Evolutionary conservation across 495 filamentous ascomycete species (phyloP).

Genomic region (Sordaria brevicollis): DNA sequence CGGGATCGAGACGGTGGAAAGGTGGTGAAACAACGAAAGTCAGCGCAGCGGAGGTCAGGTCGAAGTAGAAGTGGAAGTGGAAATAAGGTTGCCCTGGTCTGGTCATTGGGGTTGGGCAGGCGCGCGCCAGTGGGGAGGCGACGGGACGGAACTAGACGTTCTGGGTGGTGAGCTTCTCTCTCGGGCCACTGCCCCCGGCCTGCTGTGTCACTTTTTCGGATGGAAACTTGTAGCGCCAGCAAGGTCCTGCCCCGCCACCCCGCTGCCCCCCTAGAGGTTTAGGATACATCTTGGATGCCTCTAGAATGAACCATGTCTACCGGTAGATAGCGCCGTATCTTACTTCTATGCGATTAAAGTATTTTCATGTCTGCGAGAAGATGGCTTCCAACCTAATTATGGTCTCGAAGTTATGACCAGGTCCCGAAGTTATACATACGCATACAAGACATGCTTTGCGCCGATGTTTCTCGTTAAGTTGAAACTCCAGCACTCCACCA

Average conservation of each 20-base stretch:
- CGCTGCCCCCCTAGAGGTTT: not conserved
- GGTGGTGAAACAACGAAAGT: not conserved
- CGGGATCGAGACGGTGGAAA: not conserved
- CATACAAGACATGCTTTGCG: not conserved
- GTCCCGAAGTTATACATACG: too few species aligned
- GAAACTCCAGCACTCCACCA: not conserved
- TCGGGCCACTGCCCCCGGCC: too few species aligned
- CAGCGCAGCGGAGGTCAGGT: too few species aligned
- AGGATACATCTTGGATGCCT: not conserved
- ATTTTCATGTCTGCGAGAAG: too few species aligned
- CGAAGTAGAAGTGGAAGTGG: not conserved
- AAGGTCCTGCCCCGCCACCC: not conserved
- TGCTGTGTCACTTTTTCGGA: not conserved
- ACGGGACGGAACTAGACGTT: not conserved
- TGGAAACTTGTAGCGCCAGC: not conserved
- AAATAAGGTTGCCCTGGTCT: not conserved
- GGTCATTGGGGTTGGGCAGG: not conserved
- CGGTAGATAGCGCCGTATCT: not conserved
- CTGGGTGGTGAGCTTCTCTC: not conserved
- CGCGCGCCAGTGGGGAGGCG: not conserved
- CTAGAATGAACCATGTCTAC: not conserved
- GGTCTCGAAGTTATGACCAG: too few species aligned
- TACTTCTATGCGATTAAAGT: too few species aligned
- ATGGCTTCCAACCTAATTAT: too few species aligned
- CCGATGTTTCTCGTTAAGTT: not conserved